Base-by-base conservation (phyloP, 2,329 filamentous ascomycete species). In the Colletotrichum liriopes region DNA sequence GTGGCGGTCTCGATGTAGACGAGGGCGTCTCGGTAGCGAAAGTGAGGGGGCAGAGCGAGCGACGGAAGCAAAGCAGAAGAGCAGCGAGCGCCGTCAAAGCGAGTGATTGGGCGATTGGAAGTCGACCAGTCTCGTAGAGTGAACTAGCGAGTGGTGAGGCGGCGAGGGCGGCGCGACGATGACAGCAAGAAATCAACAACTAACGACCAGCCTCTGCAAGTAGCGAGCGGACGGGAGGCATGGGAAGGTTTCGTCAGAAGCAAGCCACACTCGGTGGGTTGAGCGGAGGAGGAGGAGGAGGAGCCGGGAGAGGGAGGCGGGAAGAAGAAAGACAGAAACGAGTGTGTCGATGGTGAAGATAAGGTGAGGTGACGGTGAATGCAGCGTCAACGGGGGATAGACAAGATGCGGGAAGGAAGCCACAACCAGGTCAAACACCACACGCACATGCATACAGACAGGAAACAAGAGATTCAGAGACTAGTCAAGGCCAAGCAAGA, bases 51-150 rank as follows among this genome's bases (percentile, higher is more conserved):
- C 20, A 45, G 39, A 45, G 35, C 59, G 26, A 60, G 45, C 64
- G 61, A n/a, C 16, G 8, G 43, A 55, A 47, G 56, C 20, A 18
- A 39, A 72, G 26, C 11, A 12, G n/a, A 45, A 69, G 45, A 49
- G 23, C 43, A 69, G 37, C 58, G 43, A 69, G 39, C 23, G 59
- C 64, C 39, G 59, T 59, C 58, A 55, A 66, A 47, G 69, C 59
- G 69, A 71, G 49, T 37, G 68, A 49, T 47, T 11, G 32, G 32
- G n/a, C 37, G 55, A 52, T 23, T 41, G 41, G 35, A 37, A 67
- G 47, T 43, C 35, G 52, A 64, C 37, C 43, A 64, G 52, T 6
- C 45, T 69, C 49, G 55, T 59, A 20, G 32, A 7, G 32, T 61
- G 16, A 12, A 8, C 67, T 67, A 67, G 65, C 55, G 56, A 67